These are phyloP conservation scores for Tetradesmus obliquus DNA, from an alignment of 139 green algal species.

Conservation along the genomic window DNA sequence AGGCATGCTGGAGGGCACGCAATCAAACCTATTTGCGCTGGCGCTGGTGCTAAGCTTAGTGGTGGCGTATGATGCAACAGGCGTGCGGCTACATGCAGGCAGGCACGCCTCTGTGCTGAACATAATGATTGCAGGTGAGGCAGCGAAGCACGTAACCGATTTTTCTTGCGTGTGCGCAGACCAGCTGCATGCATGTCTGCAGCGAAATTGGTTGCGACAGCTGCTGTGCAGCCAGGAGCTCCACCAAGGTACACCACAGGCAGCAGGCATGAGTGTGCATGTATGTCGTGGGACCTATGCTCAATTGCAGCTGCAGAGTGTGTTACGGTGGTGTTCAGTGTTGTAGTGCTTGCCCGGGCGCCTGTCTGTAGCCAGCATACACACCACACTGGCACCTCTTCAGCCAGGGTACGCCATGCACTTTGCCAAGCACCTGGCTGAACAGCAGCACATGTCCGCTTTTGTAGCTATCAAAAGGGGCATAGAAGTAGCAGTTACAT, in stretches of 20 bases:
- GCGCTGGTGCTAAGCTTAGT: conserved; percentile 74
- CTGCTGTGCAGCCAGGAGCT: too few species aligned
- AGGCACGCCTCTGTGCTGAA: conserved; percentile 74
- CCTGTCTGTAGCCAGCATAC: background rate
- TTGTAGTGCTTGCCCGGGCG: background rate
- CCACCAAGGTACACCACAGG: too few species aligned
- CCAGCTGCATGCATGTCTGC: too few species aligned
- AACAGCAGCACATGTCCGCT: too few species aligned
- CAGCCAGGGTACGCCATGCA: background rate
- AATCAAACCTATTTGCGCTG: conserved; percentile 76
- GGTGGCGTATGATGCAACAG: conserved; percentile 74
- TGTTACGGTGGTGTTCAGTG: background rate
- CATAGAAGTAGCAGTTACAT: too few species aligned
- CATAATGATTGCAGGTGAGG: conserved; percentile 67
- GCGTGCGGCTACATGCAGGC: conserved; percentile 72
- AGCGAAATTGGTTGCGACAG: too few species aligned
- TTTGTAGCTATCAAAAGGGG: too few species aligned
- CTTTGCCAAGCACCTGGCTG: too few species aligned
- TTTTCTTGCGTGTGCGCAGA: too few species aligned
- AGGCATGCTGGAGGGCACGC: conserved; percentile 70
- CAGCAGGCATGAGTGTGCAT: background rate
- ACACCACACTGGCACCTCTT: background rate
- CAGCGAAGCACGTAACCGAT: too few species aligned
- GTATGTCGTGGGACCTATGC: too few species aligned
- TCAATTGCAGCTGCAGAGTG: background rate